phyloP scores from a whole-genome alignment of 2,329 filamentous ascomycete species.

The Phaeosphaeriaceae sp. region DNA sequence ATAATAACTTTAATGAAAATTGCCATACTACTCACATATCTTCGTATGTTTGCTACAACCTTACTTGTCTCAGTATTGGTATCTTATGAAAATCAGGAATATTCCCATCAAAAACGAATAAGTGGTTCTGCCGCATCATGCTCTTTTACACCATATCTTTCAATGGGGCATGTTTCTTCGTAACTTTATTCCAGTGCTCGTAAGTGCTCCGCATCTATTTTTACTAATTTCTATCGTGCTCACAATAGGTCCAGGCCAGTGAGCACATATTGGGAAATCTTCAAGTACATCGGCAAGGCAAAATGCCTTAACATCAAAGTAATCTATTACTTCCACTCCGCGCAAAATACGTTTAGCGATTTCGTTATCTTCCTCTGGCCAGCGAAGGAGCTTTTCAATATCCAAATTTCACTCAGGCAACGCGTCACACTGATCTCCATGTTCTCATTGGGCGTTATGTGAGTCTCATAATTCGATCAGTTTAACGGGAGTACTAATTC shows the following conservation, averaged over 20 bases:
- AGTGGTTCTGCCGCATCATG: constrained; percentile 36
- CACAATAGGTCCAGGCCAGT: constrained; percentile 13
- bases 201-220: constrained; percentile 10
- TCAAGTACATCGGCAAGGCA: constrained; percentile 23
- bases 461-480: not conserved
- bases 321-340: constrained; percentile 31
- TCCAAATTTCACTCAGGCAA: constrained; percentile 36
- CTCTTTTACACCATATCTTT: constrained; percentile 30
- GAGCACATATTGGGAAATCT: constrained; percentile 35
- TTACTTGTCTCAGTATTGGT: too few relatives aligned
- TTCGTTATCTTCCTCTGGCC: constrained; percentile 44
- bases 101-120: constrained; percentile 35
- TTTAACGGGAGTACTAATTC: constrained; percentile 7
- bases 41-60: constrained; percentile 10
- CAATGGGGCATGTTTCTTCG: constrained; percentile 28
- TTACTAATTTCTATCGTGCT: not conserved
- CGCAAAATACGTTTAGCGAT: constrained; percentile 38
- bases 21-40: constrained; percentile 30
- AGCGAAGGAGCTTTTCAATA: constrained; percentile 31
- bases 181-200: constrained; percentile 39
- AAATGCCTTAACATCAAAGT: constrained; percentile 33
- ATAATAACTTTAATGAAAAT: constrained; percentile 36
- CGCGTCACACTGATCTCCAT: constrained; percentile 37
- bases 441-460: constrained; percentile 41
- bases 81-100: constrained; percentile 16